A percentile compares a stretch with the other conserved stretches of the same genome.
Conservation (phyloP, 148 eudicot species). For the Persicaria tinctoria region DNA sequence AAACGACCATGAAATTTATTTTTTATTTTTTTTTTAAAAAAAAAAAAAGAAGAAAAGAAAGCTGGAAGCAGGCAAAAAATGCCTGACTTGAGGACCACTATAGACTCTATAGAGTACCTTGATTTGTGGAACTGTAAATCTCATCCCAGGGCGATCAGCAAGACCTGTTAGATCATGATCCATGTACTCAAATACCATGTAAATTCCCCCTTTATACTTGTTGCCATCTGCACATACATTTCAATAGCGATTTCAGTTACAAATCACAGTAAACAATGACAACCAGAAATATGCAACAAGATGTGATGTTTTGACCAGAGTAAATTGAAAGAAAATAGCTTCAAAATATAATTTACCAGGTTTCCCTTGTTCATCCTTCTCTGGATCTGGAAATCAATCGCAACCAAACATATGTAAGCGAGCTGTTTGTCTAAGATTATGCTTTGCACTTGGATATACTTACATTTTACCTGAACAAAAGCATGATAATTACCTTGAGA, state of each 20-base stretch:
- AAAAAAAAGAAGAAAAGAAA: no score
- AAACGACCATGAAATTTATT: not conserved
- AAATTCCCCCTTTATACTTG: conserved; percentile 69
- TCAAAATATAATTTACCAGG: conserved; percentile 27
- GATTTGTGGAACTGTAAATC: conserved; percentile 59
- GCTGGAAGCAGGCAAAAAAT: not conserved
- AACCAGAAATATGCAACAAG: not conserved
- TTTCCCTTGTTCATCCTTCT: conserved; percentile 46
- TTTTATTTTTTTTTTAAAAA: no score
- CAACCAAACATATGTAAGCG: no score
- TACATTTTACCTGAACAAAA: no score
- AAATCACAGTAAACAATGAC: no score
- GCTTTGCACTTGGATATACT: no score
- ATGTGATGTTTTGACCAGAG: no score
- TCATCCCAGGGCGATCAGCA: conserved; percentile 71
- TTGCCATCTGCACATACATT: conserved; percentile 35
- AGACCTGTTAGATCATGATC: conserved; percentile 80
- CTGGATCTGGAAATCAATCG: conserved; percentile 31
- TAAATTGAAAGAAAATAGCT: not conserved
- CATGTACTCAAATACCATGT: conserved; percentile 92
- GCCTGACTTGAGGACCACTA: not conserved
- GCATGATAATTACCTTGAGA: conserved; percentile 37
- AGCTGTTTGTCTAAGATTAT: no score
- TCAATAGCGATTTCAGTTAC: no score
- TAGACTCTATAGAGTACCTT: conserved; percentile 25